Evolutionary conservation across 2,329 filamentous ascomycete genomes (phyloP).

Genomic region (Sporothrix pallida): DNA sequence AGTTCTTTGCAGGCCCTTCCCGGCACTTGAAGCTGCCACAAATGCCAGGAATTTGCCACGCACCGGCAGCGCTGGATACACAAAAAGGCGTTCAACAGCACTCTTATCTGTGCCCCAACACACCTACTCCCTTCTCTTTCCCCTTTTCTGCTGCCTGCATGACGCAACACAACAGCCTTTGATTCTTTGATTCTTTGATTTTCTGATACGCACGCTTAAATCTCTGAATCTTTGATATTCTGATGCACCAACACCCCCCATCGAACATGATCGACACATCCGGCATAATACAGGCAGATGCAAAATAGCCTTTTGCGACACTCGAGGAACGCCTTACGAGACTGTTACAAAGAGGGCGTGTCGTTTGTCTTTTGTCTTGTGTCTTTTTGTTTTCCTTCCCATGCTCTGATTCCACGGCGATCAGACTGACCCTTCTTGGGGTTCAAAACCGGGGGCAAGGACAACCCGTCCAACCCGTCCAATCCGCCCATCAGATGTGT

Average conservation of each 20-base stretch:
- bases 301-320: conserved; percentile 10
- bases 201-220: not conserved
- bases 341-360: conserved; percentile 11
- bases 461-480: conserved; percentile 4
- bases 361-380: not conserved
- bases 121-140: not conserved
- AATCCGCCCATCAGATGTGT: conserved; percentile 6
- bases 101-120: not conserved
- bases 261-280: conserved; percentile 18
- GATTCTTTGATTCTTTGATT: not conserved
- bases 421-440: not conserved
- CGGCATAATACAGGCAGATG: not conserved
- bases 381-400: not conserved
- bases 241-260: not conserved
- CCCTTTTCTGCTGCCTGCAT: not conserved
- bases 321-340: not conserved
- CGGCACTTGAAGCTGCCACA: conserved; percentile 5
- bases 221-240: not conserved
- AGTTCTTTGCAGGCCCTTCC: not conserved
- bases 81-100: not conserved
- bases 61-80: not conserved
- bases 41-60: not conserved
- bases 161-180: conserved; percentile 11
- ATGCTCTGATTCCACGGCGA: conserved; percentile 15
- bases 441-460: conserved; percentile 20